Evolutionary conservation across 768 basidiomycete species (phyloP).

Genomic region (Termitomyces titanicus): DNA sequence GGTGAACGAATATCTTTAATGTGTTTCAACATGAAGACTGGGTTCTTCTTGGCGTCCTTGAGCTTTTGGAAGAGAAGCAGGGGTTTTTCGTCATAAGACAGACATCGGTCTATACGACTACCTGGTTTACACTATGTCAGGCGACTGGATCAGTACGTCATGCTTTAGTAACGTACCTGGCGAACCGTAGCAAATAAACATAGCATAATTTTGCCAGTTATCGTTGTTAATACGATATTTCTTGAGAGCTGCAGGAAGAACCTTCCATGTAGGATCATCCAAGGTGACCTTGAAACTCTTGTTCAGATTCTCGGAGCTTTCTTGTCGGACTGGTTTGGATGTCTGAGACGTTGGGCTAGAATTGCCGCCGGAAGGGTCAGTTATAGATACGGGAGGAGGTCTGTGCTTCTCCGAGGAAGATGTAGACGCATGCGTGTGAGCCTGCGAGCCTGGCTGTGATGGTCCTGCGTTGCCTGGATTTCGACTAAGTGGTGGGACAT

Average conservation of each 20-base stretch:
- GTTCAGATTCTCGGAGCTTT: constrained; percentile 69
- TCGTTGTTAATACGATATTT: constrained; percentile 99
- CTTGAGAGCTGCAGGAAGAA: constrained; percentile 94
- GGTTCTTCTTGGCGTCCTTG: constrained; percentile 96
- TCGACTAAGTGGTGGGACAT: constrained; percentile 38
- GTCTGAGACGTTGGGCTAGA: constrained; percentile 30
- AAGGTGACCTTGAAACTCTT: constrained; percentile 95
- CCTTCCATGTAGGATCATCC: constrained; percentile 98
- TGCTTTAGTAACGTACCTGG: constrained; percentile 51
- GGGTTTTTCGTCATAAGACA: constrained; percentile 98
- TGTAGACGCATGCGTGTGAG: constrained; percentile 9
- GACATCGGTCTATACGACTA: constrained; percentile 84
- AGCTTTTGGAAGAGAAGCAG: constrained; percentile 94
- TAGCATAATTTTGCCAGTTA: constrained; percentile 98
- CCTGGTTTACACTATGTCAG: constrained; percentile 32
- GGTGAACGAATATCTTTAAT: constrained; percentile 97
- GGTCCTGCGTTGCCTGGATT: constrained; percentile 26
- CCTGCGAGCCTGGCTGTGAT: constrained; percentile 20
- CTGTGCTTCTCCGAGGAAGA: constrained; percentile 29
- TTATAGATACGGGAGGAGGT: constrained; percentile 25
- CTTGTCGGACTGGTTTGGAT: constrained; percentile 51
- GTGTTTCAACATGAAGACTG: constrained; percentile 98
- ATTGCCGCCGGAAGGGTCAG: constrained; percentile 26
- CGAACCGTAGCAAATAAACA: constrained; percentile 98
- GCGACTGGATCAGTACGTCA: neutral